Conservation (phyloP, 345 rosid species). For the Lumnitzera racemosa region DNA sequence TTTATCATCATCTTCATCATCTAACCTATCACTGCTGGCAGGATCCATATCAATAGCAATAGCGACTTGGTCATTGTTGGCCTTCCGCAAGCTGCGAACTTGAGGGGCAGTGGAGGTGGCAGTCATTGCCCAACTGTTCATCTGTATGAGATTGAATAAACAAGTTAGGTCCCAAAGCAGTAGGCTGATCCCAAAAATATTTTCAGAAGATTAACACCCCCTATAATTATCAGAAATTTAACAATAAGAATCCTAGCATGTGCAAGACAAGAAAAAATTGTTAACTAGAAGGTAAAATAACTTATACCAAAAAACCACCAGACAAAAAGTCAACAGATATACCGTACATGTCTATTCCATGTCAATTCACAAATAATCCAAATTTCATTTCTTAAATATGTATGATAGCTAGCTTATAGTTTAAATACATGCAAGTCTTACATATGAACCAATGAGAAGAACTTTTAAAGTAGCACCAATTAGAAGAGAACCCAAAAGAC, state of each 20-base stretch:
- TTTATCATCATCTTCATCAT: slow-evolving; percentile 92
- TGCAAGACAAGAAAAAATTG: too few relatives aligned
- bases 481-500: too few relatives aligned
- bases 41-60: slow-evolving; percentile 65
- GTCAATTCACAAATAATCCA: too few relatives aligned
- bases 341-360: too few relatives aligned
- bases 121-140: slow-evolving; percentile 59
- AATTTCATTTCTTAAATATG: too few relatives aligned
- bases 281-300: too few relatives aligned
- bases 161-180: background rate
- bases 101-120: slow-evolving; percentile 59
- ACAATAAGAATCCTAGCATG: background rate
- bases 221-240: background rate
- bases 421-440: too few relatives aligned
- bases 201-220: background rate
- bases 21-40: slow-evolving; percentile 37
- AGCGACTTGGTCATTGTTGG: slow-evolving; percentile 82
- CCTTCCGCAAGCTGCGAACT: slow-evolving; percentile 83
- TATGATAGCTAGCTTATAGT: too few relatives aligned
- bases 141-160: slow-evolving; percentile 24
- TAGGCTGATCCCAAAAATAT: background rate
- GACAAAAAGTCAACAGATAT: too few relatives aligned
- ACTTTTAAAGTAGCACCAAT: too few relatives aligned
- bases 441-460: too few relatives aligned
- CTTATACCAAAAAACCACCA: too few relatives aligned